Percentiles rank a stretch among this genome's conserved stretches.
Evolutionary conservation across 164 flowering plant genomes (phyloP).

Genomic region (Umbilicus rupestris): DNA sequence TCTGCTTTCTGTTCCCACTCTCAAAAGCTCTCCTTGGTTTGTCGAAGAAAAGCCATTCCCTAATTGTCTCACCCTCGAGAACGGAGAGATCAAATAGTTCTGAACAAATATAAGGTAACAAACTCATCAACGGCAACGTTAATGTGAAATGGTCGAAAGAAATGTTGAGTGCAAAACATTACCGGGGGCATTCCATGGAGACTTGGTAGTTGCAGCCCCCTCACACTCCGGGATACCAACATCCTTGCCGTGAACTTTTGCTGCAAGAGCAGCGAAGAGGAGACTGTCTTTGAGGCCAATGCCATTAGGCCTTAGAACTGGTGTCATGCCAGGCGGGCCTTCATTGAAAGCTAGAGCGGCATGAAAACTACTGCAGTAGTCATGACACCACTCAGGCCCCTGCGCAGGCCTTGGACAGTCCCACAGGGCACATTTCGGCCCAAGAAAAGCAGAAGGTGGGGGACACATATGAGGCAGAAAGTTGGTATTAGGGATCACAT

Average conservation of each 20-base stretch:
- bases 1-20: constrained; percentile 93
- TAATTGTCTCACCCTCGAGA: constrained; percentile 77
- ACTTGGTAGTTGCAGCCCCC: constrained; percentile 96
- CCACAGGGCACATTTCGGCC: constrained; percentile 98
- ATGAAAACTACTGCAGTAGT: constrained; percentile 86
- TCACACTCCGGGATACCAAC: constrained; percentile 98
- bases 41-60: constrained; percentile 99
- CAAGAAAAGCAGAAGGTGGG: constrained; percentile 93
- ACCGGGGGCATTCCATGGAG: constrained; percentile 99
- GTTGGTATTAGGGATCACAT: constrained; percentile 31
- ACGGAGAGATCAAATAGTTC: constrained; percentile 86
- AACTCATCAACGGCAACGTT: not conserved
- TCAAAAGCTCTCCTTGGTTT: constrained; percentile 98
- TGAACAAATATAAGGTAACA: constrained; percentile 17
- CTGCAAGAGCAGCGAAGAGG: constrained; percentile 83
- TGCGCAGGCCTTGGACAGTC: constrained; percentile 96
- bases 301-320: constrained; percentile 93
- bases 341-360: constrained; percentile 72
- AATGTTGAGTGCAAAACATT: constrained; percentile 5
- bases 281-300: constrained; percentile 90
- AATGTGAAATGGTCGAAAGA: not conserved
- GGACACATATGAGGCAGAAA: constrained; percentile 50
- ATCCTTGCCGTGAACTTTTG: constrained; percentile 77
- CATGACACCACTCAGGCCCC: constrained; percentile 67
- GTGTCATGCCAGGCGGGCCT: constrained; percentile 93